Evolutionary conservation across 306 rosid species (phyloP), one percentile per base, ranked within the genome.

Genomic region (Glycine latifolia): DNA sequence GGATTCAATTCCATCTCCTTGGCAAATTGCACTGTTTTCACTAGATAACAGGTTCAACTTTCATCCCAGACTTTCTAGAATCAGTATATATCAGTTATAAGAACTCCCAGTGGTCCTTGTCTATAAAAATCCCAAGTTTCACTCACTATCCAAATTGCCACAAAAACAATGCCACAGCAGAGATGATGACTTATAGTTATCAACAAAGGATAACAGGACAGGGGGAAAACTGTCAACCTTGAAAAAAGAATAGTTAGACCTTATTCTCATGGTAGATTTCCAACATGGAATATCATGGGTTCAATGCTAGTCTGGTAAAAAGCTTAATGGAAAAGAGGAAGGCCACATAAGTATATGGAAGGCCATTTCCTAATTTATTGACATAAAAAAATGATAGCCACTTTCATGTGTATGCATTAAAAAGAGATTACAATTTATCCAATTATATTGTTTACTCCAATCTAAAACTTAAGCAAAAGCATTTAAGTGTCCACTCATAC

Each of bases 361-460:
- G 53, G 43, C 13, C 13, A 33, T 15, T 61, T 47, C 61, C 39
- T 33, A 76, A 61, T 47, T 76, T 48, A 35, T 33, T 48, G 16
- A 76, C 49, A 76, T 59, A 3, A 75, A 75, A 46, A 62, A 43
- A 61, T 61, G 62, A 39, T 63, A 48, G 35, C 62, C 54, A 50
- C 65, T 54, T 53, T 39, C 39, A 61, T 47, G 48, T 76, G 35
- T 48, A 3, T 9, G 47, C 62, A 48, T 44, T n/a, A 2, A 20
- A 58, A 67, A 15, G 15, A 66, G 0, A 74, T 81, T 52, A 63
- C 54, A 75, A 67, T 20, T n/a, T 53, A 61, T 39, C 55, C 53
- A 68, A 10, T 16, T 15, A 79, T 56, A 67, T 67, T 56, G 63
- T 47, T 47, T 43, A 67, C 58, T 26, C n/a, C 77, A 54, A 75